Evolutionary conservation across 2,329 filamentous ascomycete species (phyloP), one percentile per base, ranked within the genome.

Genomic region (Venturia aucupariae): DNA sequence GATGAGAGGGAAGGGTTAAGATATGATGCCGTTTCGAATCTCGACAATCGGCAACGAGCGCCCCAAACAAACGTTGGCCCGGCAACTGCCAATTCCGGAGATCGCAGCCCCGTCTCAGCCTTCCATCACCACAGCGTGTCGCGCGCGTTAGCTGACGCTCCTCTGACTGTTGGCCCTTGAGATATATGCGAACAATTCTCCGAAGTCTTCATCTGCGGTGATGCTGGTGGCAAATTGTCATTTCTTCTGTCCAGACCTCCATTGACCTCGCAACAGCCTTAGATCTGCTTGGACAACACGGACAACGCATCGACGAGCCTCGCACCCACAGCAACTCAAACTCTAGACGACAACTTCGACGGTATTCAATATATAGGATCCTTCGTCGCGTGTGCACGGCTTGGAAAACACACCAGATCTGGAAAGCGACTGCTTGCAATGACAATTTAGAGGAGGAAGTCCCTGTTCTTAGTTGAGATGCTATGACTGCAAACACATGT

Each of bases 271-370:
- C 51, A 57, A 57, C 30, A 57, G 51, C 27, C 48, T 7, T 22
- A n/a, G n/a, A 24, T 48, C 44, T 7, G 22, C 46, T 24, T 15
- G 46, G 4, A 4, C 22, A 51, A 15, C 22, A 35, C 15, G 51
- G 22, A 57, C 51, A 57, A 57, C 51, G 30, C 51, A 57, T 57
- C 51, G 51, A 35, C 30, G 30, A 57, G 51, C 15, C 30, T 32
- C 30, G 51, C 51, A 57, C 13, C 51, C 30, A 57, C 30, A 57
- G 51, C 51, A 57, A 57, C 51, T 57, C 51, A 57, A 19, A n/a
- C 51, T 35, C 17, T 19, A 3, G 5, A 57, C 5, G 15, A 11
- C 30, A 35, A 27, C 7, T 35, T 19, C 27, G 51, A 35, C 2
- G 15, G 27, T 35, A 19, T 8, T 35, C n/a, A 57, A 57, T 57